These are phyloP conservation scores for Amorphotheca resinae DNA, from an alignment of 495 filamentous ascomycete species.

Conservation along the genomic window DNA sequence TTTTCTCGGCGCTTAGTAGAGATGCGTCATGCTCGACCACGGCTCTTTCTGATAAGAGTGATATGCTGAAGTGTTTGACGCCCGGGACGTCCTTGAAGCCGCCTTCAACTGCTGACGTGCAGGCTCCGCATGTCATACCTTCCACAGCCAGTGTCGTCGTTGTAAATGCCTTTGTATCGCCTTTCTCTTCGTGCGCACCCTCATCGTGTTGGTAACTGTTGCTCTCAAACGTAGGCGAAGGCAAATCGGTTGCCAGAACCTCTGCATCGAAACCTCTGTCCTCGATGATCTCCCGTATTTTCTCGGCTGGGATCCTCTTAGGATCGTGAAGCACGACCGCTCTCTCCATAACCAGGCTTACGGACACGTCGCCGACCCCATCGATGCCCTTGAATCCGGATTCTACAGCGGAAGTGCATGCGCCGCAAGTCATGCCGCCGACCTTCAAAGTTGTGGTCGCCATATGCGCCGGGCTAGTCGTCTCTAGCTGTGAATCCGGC, in stretches of 20 bases:
- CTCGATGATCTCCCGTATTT: conserved; percentile 75
- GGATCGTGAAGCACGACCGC: conserved; percentile 87
- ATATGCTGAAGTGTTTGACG: conserved; percentile 81
- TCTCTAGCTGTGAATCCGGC: conserved; percentile 15
- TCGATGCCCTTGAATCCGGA: conserved; percentile 66
- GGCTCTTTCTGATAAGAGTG: conserved; percentile 80
- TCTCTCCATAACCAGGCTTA: conserved; percentile 84
- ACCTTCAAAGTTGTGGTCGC: conserved; percentile 85
- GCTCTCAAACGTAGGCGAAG: conserved; percentile 27
- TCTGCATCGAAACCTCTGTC: conserved; percentile 92
- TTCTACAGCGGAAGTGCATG: conserved; percentile 83
- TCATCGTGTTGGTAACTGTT: conserved; percentile 22
- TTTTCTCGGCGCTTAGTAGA: conserved; percentile 53
- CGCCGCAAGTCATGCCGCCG: conserved; percentile 89
- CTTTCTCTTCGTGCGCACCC: conserved; percentile 17
- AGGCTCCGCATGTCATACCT: conserved; percentile 96
- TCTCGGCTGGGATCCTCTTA: conserved; percentile 53
- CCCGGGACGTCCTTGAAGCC: conserved; percentile 70
- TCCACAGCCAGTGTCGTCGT: conserved; percentile 76
- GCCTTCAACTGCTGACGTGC: conserved; percentile 79
- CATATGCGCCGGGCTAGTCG: conserved; percentile 27
- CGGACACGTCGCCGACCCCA: conserved; percentile 71
- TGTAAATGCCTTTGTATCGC: conserved; percentile 23
- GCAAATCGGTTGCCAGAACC: conserved; percentile 69
- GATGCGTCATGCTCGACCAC: conserved; percentile 73